Conservation (phyloP, 225 moss, liverwort and hornwort genomes). For the Sphagnum tenellum region DNA sequence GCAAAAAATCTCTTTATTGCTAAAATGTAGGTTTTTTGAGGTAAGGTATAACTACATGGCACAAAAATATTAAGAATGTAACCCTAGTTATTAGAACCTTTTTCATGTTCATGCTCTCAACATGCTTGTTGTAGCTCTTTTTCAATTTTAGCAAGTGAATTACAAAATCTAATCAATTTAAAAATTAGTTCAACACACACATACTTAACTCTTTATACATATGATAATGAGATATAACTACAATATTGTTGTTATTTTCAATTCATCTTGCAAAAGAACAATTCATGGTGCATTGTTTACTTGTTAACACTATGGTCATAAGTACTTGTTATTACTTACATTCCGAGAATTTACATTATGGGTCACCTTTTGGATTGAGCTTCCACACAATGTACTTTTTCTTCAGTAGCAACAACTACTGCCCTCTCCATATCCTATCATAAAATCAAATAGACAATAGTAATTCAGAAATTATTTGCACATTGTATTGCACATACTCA, state of each 20-base stretch:
- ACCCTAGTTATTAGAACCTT: conserved; percentile 20
- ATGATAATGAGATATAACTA: no score
- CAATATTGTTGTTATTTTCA: no score
- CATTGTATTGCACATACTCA: no score
- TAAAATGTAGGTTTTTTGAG: no score
- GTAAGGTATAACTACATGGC: no score
- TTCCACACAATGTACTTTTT: conserved; percentile 63
- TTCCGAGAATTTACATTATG: conserved; percentile 38
- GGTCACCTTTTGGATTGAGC: conserved; percentile 66
- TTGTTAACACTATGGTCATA: not conserved
- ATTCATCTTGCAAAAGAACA: no score
- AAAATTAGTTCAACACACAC: no score
- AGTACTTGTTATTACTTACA: conserved; percentile 18
- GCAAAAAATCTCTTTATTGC: no score
- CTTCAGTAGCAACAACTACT: conserved; percentile 67
- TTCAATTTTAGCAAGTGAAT: conserved; percentile 47
- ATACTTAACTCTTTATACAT: no score
- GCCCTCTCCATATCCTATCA: conserved; percentile 66
- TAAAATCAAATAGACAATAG: not conserved
- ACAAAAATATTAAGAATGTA: no score
- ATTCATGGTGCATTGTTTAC: no score
- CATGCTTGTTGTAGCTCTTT: conserved; percentile 38
- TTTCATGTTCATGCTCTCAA: conserved; percentile 62
- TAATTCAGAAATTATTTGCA: not conserved
- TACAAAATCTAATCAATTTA: not conserved